These are phyloP conservation scores for Stephania cephalantha DNA, from an alignment of 164 flowering plant genomes.

Conservation along the genomic window DNA sequence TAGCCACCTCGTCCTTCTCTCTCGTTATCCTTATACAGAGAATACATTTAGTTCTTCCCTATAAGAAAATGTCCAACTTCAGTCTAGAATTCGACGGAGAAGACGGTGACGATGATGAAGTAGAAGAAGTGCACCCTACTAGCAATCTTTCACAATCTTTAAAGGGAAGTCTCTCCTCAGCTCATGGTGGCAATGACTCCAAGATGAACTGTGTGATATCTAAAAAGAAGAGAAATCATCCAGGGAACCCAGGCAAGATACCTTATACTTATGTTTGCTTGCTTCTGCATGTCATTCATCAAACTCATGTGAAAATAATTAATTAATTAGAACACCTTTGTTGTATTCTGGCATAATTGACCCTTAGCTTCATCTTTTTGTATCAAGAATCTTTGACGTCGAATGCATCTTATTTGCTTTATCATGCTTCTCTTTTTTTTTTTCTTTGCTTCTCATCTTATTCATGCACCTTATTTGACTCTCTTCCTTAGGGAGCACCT, in stretches of 20 bases:
- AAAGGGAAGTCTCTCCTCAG: conserved; percentile 22
- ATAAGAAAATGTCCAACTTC: conserved; percentile 20
- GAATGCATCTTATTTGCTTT: too few species aligned
- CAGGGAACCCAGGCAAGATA: conserved; percentile 38
- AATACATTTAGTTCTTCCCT: neutral
- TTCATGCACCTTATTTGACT: too few species aligned
- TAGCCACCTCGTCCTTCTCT: neutral
- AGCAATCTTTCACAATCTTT: conserved; percentile 20
- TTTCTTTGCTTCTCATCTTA: too few species aligned
- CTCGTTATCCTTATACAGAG: neutral
- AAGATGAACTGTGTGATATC: conserved; percentile 2
- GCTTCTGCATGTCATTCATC: neutral
- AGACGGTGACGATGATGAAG: conserved; percentile 16
- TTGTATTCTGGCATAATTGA: too few species aligned
- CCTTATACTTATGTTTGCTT: neutral
- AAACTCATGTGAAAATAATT: neutral
- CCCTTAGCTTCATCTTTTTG: too few species aligned
- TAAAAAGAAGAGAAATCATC: conserved; percentile 35
- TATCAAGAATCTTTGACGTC: too few species aligned
- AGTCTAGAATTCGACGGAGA: conserved; percentile 24
- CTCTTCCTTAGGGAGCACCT: too few species aligned
- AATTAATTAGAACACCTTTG: too few species aligned
- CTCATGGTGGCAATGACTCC: conserved; percentile 12
- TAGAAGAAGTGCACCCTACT: conserved; percentile 14
- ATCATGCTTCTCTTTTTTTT: too few species aligned